These are phyloP conservation scores for Solanum peruvianum DNA, from an alignment of 257 asterid genomes.

Conservation along the genomic window DNA sequence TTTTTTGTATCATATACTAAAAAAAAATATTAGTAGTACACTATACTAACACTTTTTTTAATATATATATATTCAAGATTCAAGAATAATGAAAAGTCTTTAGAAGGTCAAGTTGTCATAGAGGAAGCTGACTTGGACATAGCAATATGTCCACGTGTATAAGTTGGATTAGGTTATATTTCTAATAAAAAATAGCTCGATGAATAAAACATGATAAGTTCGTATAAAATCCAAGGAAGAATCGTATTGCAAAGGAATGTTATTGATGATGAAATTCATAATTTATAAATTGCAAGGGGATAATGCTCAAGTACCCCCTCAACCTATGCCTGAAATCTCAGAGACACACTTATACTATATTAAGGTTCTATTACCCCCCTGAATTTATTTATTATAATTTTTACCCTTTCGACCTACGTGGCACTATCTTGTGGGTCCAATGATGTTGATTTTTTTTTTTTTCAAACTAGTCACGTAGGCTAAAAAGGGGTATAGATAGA, in stretches of 20 bases:
- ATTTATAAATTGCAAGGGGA: neutral
- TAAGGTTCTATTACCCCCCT: too few relatives aligned
- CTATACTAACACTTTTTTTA: neutral
- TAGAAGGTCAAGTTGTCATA: constrained; percentile 14
- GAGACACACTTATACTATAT: too few relatives aligned
- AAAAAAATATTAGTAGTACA: neutral
- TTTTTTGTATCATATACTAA: neutral
- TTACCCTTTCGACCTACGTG: too few relatives aligned
- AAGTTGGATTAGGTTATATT: neutral
- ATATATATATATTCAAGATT: neutral
- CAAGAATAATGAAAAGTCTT: constrained; percentile 1
- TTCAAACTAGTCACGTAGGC: too few relatives aligned
- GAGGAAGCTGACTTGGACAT: constrained; percentile 20
- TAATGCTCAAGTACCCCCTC: too few relatives aligned
- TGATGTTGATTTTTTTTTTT: too few relatives aligned
- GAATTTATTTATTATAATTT: too few relatives aligned
- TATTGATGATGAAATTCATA: neutral
- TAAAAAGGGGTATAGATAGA: too few relatives aligned
- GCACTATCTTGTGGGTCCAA: too few relatives aligned
- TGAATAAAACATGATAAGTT: neutral
- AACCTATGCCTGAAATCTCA: too few relatives aligned
- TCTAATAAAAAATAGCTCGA: neutral
- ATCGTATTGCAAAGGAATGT: fast-evolving
- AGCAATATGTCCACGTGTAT: constrained; percentile 32
- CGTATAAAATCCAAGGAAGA: neutral